Evolutionary conservation across 192 early-diverging fungal genomes (phyloP), one percentile per base, ranked within the genome.

Genomic region (Coemansia sp.): DNA sequence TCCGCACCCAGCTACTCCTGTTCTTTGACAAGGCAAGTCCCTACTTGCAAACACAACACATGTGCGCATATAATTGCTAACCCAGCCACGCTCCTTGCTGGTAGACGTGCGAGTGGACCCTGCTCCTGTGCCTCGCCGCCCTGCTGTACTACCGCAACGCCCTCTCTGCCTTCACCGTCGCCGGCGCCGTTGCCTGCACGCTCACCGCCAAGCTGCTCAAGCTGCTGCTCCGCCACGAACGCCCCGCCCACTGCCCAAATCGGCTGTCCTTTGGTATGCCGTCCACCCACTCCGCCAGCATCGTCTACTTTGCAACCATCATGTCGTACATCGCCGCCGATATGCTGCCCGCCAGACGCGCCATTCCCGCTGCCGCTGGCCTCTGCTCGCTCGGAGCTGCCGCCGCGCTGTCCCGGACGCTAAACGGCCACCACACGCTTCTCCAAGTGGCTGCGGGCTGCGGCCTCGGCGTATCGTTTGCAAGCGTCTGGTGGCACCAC

Each of bases 211-310:
- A 75, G 35, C 9, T 59, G 0, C 61, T 75, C 14, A 75, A 75
- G 41, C 44, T 43, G 3, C 2, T 64, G 34, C 54, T 75, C 42
- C 40, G 58, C 12, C 72, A 75, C 8, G 52, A 64, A n/a, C 72
- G 72, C 0, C 72, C 66, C 8, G 3, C 5, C 3, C 21, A 35
- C 22, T 12, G 17, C 20, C 21, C 9, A 6, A 47, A 53, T 22
- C 40, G 19, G 15, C 23, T 5, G n/a, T 64, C 65, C 8, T 75
- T 53, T 35, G 72, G 72, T 2, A 75, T 75, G 72, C 72, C 72
- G 26, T 75, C 72, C 14, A 61, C 72, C 0, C 72, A 75, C 43
- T 68, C 72, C 8, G 55, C 66, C 0, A 50, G 61, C 2, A 44
- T 69, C 9, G 51, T 55, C 5, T 75, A 75, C 42, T 58, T 61